phyloP scores from a whole-genome alignment of 2,329 filamentous ascomycete species.

The Sporothrix pseudoabietina region DNA sequence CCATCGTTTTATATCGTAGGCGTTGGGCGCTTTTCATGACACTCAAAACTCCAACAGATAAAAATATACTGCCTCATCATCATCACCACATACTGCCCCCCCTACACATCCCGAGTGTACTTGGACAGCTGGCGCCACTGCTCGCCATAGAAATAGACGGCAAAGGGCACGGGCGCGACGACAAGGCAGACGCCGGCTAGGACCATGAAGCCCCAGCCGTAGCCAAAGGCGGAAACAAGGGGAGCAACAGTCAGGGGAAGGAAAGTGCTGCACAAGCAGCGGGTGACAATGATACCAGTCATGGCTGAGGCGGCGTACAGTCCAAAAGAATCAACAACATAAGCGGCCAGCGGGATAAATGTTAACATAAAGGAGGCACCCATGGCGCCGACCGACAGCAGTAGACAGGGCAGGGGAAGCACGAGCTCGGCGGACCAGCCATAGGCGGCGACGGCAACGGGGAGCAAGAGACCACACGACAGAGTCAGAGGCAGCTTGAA shows the following conservation, averaged over 20 bases:
- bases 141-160: conserved; percentile 54
- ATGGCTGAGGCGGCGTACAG: conserved; percentile 59
- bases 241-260: conserved; percentile 56
- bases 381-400: conserved; percentile 49
- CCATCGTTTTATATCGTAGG: conserved; percentile 33
- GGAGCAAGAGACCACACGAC: conserved; percentile 50
- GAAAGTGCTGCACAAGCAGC: conserved; percentile 60
- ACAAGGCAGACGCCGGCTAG: conserved; percentile 47
- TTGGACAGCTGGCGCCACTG: conserved; percentile 54
- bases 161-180: conserved; percentile 54
- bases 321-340: conserved; percentile 60
- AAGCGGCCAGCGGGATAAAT: conserved; percentile 55
- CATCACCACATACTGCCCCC: not conserved
- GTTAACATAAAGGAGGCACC: conserved; percentile 51
- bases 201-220: conserved; percentile 54
- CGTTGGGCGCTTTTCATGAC: not conserved
- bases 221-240: conserved; percentile 52
- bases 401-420: conserved; percentile 48
- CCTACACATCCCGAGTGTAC: conserved; percentile 48
- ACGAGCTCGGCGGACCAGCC: conserved; percentile 54
- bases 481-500: conserved; percentile 57
- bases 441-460: conserved; percentile 50
- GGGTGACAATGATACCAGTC: conserved; percentile 58
- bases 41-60: not conserved
- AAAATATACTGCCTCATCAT: not conserved